Evolutionary conservation across 1,139 yeast genomes (phyloP).

Genomic region (Hyphopichia buzzinii): DNA sequence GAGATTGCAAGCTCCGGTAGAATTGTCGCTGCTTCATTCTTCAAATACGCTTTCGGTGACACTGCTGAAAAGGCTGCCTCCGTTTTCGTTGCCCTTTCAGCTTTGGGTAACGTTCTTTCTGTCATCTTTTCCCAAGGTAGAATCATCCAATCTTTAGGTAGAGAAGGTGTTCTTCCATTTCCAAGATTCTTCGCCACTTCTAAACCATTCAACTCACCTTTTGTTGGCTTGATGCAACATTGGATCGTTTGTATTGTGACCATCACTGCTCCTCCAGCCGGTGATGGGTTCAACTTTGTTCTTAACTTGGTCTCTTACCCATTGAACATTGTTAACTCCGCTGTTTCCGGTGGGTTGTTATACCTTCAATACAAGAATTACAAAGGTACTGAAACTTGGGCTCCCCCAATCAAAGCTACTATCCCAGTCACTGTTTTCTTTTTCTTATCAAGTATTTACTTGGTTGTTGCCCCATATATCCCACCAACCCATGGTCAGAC

Average conservation of each 20-base stretch:
- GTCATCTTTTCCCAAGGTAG: conserved; percentile 52
- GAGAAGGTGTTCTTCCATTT: conserved; percentile 49
- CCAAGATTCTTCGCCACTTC: conserved; percentile 44
- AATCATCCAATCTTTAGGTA: conserved; percentile 47
- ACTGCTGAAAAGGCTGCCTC: conserved; percentile 48
- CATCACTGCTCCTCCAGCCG: conserved; percentile 49
- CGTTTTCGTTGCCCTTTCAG: conserved; percentile 48
- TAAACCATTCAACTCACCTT: conserved; percentile 45
- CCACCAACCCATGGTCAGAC: conserved; percentile 69
- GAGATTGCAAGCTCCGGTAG: conserved; percentile 43
- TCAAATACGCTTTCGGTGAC: conserved; percentile 44
- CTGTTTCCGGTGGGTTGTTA: conserved; percentile 42
- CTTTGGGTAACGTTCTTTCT: conserved; percentile 49
- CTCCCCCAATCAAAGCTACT: conserved; percentile 72
- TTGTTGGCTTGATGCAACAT: conserved; percentile 61
- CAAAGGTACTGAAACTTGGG: conserved; percentile 61
- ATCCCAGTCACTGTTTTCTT: conserved; percentile 64
- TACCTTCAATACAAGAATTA: conserved; percentile 43
- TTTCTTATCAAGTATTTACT: conserved; percentile 63
- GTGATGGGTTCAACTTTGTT: conserved; percentile 49
- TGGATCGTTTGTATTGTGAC: conserved; percentile 50
- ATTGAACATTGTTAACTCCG: conserved; percentile 50
- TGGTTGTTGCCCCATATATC: conserved; percentile 77
- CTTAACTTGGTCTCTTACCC: conserved; percentile 51
- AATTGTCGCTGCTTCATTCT: conserved; percentile 47